phyloP scores from a whole-genome alignment of 2,329 filamentous ascomycete species.

The Botrytis byssoidea region DNA sequence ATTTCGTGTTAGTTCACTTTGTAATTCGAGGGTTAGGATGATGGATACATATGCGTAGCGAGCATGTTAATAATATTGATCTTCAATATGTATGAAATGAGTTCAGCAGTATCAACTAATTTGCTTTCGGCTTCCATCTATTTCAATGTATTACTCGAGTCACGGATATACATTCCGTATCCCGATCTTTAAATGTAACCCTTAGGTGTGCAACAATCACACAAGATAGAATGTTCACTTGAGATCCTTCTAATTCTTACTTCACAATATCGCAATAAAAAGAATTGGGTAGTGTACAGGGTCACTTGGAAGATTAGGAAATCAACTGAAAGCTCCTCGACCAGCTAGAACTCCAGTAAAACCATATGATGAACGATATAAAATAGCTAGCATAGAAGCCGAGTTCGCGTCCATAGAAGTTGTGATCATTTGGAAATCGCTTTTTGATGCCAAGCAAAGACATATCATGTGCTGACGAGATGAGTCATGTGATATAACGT shows the following conservation, averaged over 20 bases:
- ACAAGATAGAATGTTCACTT: background rate
- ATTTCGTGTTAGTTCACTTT: background rate
- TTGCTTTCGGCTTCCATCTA: background rate
- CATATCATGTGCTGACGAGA: background rate
- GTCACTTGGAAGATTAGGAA: background rate
- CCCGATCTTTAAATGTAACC: background rate
- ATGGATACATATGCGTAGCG: background rate
- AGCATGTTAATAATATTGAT: background rate
- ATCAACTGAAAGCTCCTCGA: background rate
- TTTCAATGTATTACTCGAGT: background rate
- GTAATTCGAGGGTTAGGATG: background rate
- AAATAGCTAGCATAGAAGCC: background rate
- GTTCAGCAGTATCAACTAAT: background rate
- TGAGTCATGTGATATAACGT: background rate
- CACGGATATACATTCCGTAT: background rate
- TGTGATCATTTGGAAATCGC: background rate
- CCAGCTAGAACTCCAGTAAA: background rate
- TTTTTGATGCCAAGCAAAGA: background rate
- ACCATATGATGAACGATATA: background rate
- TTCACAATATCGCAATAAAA: background rate
- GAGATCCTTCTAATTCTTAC: background rate
- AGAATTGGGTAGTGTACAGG: background rate
- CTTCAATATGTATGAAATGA: background rate
- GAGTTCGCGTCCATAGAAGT: background rate
- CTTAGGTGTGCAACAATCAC: background rate